Conservation (phyloP, 73 alveolate species). For the Blepharisma japonicum region DNA sequence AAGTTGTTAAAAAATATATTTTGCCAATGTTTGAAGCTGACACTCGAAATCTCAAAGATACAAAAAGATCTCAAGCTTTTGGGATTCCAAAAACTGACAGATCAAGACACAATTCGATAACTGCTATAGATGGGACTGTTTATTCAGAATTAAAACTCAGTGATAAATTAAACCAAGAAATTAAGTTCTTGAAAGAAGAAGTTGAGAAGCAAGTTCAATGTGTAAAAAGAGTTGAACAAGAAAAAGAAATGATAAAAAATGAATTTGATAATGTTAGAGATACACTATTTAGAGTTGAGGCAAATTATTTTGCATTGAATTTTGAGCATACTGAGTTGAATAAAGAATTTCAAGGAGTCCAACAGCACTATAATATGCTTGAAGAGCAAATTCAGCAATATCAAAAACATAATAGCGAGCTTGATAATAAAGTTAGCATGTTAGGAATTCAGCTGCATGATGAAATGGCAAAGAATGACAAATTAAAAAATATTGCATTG, state of each 20-base stretch:
- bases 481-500: constrained; percentile 36
- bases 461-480: constrained; percentile 55
- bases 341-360: too few relatives aligned
- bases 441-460: constrained; percentile 25
- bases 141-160: constrained; percentile 56
- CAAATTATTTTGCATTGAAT: too few relatives aligned
- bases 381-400: too few relatives aligned
- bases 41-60: constrained; percentile 3
- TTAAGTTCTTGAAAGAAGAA: not conserved
- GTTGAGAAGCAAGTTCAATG: not conserved
- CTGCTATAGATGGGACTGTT: constrained; percentile 37
- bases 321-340: too few relatives aligned
- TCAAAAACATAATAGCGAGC: too few relatives aligned
- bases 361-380: too few relatives aligned
- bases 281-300: too few relatives aligned
- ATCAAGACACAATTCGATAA: not conserved
- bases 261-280: too few relatives aligned
- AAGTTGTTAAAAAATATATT: constrained; percentile 48
- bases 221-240: too few relatives aligned
- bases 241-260: too few relatives aligned
- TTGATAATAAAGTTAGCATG: too few relatives aligned
- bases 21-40: constrained; percentile 61
- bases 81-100: not conserved
- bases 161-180: constrained; percentile 36
- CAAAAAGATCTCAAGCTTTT: constrained; percentile 12